phyloP scores from a whole-genome alignment of 352 stramenopile species.

The Phytophthora cactorum region DNA sequence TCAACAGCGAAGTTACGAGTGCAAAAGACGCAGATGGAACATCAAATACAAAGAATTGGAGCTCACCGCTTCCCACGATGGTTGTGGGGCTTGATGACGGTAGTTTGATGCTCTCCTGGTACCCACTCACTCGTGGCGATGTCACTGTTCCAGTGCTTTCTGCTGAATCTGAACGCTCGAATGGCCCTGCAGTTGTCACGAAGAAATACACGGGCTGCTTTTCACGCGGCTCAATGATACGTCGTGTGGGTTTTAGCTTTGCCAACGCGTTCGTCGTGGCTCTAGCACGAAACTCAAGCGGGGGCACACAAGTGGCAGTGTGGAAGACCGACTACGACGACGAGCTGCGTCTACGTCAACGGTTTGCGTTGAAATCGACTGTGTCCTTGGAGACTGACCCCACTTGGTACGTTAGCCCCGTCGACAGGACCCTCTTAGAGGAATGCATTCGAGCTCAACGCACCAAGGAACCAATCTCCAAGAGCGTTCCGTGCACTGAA shows the following conservation, averaged over 20 bases:
- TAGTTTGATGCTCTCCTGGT: slow-evolving; percentile 69
- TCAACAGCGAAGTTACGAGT: slow-evolving; percentile 32
- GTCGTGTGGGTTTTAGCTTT: slow-evolving; percentile 54
- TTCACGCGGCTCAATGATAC: slow-evolving; percentile 47
- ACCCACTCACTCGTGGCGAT: slow-evolving; percentile 58
- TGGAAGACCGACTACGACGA: slow-evolving; percentile 85
- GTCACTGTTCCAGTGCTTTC: slow-evolving; percentile 5
- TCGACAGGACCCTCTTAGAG: slow-evolving; percentile 27
- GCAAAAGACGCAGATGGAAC: slow-evolving; percentile 7
- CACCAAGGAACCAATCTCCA: background rate
- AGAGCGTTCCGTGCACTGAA: background rate
- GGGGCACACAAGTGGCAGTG: slow-evolving; percentile 51
- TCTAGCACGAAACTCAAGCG: slow-evolving; percentile 40
- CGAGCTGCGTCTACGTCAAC: slow-evolving; percentile 54
- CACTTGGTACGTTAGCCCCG: slow-evolving; percentile 24
- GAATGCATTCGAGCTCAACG: slow-evolving; percentile 18
- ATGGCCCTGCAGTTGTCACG: slow-evolving; percentile 37
- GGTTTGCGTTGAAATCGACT: slow-evolving; percentile 29
- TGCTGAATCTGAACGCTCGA: slow-evolving; percentile 7
- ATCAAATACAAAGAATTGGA: slow-evolving; percentile 37
- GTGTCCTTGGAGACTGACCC: slow-evolving; percentile 7
- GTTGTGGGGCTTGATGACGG: slow-evolving; percentile 56
- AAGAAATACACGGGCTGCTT: slow-evolving; percentile 69
- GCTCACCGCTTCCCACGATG: slow-evolving; percentile 55
- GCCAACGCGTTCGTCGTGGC: slow-evolving; percentile 67